A percentile compares a stretch with the other conserved stretches of the same genome.
These are phyloP conservation scores for Diutina ranongensis DNA, from an alignment of 1,139 yeast genomes.

Conservation along the genomic window DNA sequence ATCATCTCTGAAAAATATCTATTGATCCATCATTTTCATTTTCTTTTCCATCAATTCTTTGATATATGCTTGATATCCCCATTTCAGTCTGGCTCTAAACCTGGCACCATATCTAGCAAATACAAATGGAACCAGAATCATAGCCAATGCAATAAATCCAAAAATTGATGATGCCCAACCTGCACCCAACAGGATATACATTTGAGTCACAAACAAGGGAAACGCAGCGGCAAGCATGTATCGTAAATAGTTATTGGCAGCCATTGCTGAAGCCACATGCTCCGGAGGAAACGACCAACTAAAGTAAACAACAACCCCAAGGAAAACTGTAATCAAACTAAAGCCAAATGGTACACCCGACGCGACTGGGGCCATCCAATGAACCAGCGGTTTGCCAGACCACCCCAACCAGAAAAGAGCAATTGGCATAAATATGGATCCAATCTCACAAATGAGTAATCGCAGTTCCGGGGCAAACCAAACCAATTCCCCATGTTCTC, in stretches of 20 bases:
- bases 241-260: slow-evolving; percentile 67
- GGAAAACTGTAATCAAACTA: slow-evolving; percentile 63
- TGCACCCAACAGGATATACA: slow-evolving; percentile 27
- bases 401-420: slow-evolving; percentile 77
- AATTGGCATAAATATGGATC: slow-evolving; percentile 54
- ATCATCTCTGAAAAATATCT: neutral
- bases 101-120: slow-evolving; percentile 46
- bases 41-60: slow-evolving; percentile 17
- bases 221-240: slow-evolving; percentile 54
- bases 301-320: slow-evolving; percentile 60
- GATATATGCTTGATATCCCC: slow-evolving; percentile 44
- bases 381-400: slow-evolving; percentile 54
- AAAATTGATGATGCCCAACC: slow-evolving; percentile 29
- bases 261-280: slow-evolving; percentile 64
- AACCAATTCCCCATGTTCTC: slow-evolving; percentile 40
- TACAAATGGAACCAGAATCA: slow-evolving; percentile 28
- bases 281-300: slow-evolving; percentile 66
- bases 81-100: slow-evolving; percentile 43
- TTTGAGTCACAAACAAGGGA: slow-evolving; percentile 35
- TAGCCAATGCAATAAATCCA: slow-evolving; percentile 23
- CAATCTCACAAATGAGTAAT: slow-evolving; percentile 37
- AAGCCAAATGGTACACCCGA: slow-evolving; percentile 72
- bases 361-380: slow-evolving; percentile 72
- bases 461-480: slow-evolving; percentile 29
- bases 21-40: neutral